A percentile compares a stretch with the other conserved stretches of the same genome.
phyloP scores from a whole-genome alignment of 768 basidiomycete genomes.

The Clathrus columnatus region DNA sequence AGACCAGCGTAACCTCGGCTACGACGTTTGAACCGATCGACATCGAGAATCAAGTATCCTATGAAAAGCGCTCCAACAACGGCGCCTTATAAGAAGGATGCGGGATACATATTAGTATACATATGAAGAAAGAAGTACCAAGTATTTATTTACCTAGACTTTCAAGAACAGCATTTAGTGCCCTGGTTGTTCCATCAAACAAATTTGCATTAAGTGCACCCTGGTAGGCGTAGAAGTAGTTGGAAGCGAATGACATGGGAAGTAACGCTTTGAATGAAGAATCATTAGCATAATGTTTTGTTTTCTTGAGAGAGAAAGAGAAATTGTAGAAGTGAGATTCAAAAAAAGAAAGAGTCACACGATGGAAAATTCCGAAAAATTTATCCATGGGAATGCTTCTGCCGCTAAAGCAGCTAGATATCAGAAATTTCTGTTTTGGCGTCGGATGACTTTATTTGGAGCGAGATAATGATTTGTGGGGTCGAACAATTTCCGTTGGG shows the following conservation, averaged over 20 bases:
- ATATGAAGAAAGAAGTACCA: neutral
- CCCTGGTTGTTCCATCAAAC: conserved; percentile 37
- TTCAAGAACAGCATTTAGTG: conserved; percentile 31
- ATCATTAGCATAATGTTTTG: conserved; percentile 25
- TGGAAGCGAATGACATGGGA: conserved; percentile 38
- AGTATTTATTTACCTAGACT: conserved; percentile 19
- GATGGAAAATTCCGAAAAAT: neutral
- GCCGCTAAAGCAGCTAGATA: no score
- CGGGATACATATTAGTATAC: neutral
- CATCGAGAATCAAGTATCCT: conserved; percentile 33
- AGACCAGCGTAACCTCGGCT: conserved; percentile 32
- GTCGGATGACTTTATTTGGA: no score
- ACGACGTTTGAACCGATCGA: conserved; percentile 24
- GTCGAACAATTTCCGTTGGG: no score
- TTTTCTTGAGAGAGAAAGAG: no score
- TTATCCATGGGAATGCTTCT: no score
- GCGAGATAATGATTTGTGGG: no score
- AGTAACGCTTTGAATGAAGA: conserved; percentile 30
- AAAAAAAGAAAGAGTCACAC: neutral
- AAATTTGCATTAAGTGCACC: conserved; percentile 30
- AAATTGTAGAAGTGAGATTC: neutral
- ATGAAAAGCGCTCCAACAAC: conserved; percentile 35
- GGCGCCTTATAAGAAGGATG: conserved; percentile 17
- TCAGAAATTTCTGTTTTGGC: no score
- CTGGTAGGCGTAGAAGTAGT: conserved; percentile 40